A percentile compares a stretch with the other conserved stretches of the same genome.
Evolutionary conservation across 2,329 filamentous ascomycete species (phyloP).

Genomic region (Metarhizium robertsii): DNA sequence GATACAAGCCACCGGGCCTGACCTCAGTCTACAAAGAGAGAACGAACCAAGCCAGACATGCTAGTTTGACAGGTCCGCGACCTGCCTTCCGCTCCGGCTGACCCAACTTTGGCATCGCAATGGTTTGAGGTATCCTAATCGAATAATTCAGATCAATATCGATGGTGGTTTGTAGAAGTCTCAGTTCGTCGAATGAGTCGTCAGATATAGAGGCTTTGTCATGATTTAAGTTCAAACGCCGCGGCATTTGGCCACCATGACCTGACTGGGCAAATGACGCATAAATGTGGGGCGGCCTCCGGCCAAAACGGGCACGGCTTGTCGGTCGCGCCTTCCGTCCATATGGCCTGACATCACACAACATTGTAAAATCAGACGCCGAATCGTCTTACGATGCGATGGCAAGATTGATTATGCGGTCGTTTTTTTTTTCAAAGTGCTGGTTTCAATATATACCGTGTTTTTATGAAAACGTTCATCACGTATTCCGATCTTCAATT

Average conservation of each 20-base stretch:
- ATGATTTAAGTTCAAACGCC: background rate
- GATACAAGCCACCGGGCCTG: background rate
- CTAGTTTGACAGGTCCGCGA: constrained; percentile 1
- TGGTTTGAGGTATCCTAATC: background rate
- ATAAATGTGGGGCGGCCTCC: background rate
- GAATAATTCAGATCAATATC: background rate
- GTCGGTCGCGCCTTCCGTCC: background rate
- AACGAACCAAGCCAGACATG: constrained; percentile 1
- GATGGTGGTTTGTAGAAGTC: background rate
- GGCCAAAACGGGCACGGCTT: background rate
- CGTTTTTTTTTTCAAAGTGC: too few relatives aligned
- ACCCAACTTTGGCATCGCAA: background rate
- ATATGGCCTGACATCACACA: background rate
- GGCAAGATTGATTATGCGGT: too few relatives aligned
- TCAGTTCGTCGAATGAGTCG: background rate
- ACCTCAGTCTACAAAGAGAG: too few relatives aligned
- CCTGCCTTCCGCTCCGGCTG: background rate
- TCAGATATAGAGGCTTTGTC: background rate
- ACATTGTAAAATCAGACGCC: background rate
- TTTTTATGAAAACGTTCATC: too few relatives aligned
- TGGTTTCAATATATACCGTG: too few relatives aligned
- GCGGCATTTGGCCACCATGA: background rate
- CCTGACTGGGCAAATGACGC: background rate
- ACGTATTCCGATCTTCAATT: too few relatives aligned
- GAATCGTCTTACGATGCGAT: background rate